Base-by-base conservation (phyloP, 2,329 filamentous ascomycete genomes). In the Fusarium pininemorale region DNA sequence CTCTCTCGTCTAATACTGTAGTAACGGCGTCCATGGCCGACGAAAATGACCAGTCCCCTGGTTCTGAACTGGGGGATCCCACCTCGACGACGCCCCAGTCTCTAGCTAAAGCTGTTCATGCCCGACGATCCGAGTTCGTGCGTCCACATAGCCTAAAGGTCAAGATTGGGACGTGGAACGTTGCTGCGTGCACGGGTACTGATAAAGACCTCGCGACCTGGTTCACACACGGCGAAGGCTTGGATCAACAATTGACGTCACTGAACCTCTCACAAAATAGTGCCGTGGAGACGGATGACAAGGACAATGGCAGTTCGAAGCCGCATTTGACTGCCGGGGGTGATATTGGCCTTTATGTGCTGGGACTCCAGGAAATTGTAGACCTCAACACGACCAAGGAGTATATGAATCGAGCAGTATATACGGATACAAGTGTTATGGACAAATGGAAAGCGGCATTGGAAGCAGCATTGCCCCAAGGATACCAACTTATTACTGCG, bases 91-190 rank as follows among this genome's bases (percentile, higher is more conserved):
- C 84, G 42, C 89, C 87, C 3, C 85, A 87, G 60, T 91, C 90
- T 7, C 87, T 92, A n/a, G 89, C 89, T 51, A 86, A 85, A 70
- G 89, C 90, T 37, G 85, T 98, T 44, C 89, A 92, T 79, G 91
- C 93, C 44, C 90, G 96, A 61, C 90, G 91, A 78, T 84, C 89
- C 55, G 95, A 98, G 81, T 99, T 95, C 81, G 92, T 93, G 32
- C 90, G 91, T 42, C 89, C 91, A 48, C 91, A 91, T 80, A 89
- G 89, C 57, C 90, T 98, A 76, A 92, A 91, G 74, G 89, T 99
- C 82, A 98, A 98, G 83, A 88, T 99, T 58, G 96, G 96, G 47
- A 93, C 94, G 1, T 99, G 96, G 96, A 99, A 99, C 82, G 94
- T 98, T 22, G 96, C 95, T 8, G 91, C 92, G 3, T 91, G 93